Evolutionary conservation across 2,329 filamentous ascomycete genomes (phyloP).

Genomic region (Nectriaceae sp.): DNA sequence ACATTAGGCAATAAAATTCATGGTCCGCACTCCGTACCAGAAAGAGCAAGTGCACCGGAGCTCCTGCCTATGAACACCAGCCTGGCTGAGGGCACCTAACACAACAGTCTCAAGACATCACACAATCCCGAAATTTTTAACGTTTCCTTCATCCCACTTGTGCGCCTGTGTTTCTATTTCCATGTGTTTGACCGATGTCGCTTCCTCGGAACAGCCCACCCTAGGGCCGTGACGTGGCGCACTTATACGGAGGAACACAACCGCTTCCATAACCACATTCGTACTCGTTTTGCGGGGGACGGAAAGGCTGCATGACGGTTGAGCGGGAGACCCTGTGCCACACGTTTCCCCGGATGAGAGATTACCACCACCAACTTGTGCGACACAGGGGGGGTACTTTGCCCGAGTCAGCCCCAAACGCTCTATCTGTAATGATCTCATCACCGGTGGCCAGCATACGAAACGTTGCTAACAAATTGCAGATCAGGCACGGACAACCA

Average conservation of each 20-base stretch:
- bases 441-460: background rate
- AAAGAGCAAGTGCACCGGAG: slow-evolving; percentile 5
- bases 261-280: slow-evolving; percentile 11
- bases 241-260: slow-evolving; percentile 2
- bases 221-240: slow-evolving; percentile 5
- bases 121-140: slow-evolving; percentile 3
- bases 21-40: too few species aligned
- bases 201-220: slow-evolving; percentile 1
- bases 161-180: slow-evolving; percentile 1
- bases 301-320: slow-evolving; percentile 12
- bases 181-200: background rate
- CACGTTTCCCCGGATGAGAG: slow-evolving; percentile 22
- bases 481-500: slow-evolving; percentile 13
- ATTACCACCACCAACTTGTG: slow-evolving; percentile 3
- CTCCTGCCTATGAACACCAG: background rate
- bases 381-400: slow-evolving; percentile 2
- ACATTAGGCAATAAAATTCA: too few species aligned
- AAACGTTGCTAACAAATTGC: slow-evolving; percentile 14
- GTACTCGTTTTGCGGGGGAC: slow-evolving; percentile 12
- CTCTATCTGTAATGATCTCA: background rate
- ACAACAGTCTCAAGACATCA: background rate
- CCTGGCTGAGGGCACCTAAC: background rate
- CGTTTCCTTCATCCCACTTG: background rate
- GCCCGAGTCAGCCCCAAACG: slow-evolving; percentile 7
- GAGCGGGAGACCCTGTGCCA: slow-evolving; percentile 19